Percentiles rank a stretch among this genome's conserved stretches.
These are phyloP conservation scores for Naematelia aurantialba DNA, from an alignment of 768 basidiomycete genomes.

Conservation along the genomic window DNA sequence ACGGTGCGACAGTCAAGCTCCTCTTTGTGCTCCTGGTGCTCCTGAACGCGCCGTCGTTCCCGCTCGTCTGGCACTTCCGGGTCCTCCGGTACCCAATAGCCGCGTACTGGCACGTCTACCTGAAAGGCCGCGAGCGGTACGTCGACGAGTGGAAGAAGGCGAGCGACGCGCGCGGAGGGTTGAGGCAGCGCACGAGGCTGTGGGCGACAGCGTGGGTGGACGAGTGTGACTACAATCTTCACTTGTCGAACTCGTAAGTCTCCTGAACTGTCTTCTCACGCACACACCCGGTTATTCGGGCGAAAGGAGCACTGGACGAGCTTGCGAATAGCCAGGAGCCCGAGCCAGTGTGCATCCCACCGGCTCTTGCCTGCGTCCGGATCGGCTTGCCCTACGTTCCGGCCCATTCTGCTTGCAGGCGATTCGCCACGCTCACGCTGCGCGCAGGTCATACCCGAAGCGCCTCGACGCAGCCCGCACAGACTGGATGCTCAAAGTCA, in stretches of 20 bases:
- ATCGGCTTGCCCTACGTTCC: too few relatives aligned
- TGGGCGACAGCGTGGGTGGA: conserved; percentile 34
- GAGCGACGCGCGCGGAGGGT: conserved; percentile 20
- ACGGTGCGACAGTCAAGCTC: conserved; percentile 33
- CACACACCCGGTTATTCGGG: background rate
- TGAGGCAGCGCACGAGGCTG: conserved; percentile 18
- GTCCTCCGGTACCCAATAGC: conserved; percentile 33
- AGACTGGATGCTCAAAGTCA: conserved; percentile 32
- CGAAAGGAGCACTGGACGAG: too few relatives aligned
- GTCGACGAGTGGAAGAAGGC: conserved; percentile 27
- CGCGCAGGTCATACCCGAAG: conserved; percentile 39
- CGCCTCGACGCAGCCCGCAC: conserved; percentile 33
- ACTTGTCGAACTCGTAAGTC: conserved; percentile 43
- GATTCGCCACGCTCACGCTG: too few relatives aligned
- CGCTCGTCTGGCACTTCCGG: conserved; percentile 43
- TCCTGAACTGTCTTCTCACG: background rate
- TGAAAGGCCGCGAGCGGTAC: conserved; percentile 34
- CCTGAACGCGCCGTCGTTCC: conserved; percentile 39
- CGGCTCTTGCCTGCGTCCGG: too few relatives aligned
- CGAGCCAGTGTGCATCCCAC: too few relatives aligned
- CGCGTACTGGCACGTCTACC: conserved; percentile 26
- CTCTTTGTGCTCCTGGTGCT: conserved; percentile 34
- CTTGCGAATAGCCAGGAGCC: too few relatives aligned
- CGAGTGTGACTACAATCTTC: conserved; percentile 45
- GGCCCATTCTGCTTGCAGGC: too few relatives aligned